Conservation (phyloP, 176 grass and related monocot genomes). For the Paspalum vaginatum region DNA sequence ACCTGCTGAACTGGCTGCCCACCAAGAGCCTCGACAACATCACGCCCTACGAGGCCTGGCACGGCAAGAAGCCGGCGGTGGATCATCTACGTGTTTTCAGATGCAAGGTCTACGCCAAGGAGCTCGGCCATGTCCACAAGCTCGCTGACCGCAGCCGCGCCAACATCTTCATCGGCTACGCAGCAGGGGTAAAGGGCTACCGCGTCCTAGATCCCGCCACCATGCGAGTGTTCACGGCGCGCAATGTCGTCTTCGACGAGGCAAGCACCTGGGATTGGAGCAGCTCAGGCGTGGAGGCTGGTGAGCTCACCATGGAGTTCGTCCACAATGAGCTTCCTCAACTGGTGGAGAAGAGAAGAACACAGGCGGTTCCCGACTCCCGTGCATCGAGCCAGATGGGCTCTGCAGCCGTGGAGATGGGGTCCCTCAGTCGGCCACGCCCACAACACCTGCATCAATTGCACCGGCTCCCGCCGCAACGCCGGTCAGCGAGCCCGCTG, state of each 20-base stretch:
- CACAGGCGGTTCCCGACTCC: no score
- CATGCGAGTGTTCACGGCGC: neutral
- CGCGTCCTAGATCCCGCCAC: neutral
- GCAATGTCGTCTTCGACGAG: neutral
- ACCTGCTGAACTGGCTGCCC: no score
- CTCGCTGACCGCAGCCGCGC: neutral
- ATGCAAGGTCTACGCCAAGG: neutral
- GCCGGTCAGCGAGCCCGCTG: no score
- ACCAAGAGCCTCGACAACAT: no score
- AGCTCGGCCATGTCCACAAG: neutral
- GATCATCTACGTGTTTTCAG: neutral
- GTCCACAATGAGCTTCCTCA: no score
- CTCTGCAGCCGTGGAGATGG: no score
- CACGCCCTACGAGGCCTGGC: no score
- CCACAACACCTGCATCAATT: neutral
- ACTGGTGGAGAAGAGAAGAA: neutral
- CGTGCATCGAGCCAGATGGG: no score
- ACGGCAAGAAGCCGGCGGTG: no score
- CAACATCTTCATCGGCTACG: neutral
- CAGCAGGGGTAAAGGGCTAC: neutral
- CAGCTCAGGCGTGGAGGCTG: accelerated
- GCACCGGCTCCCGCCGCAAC: no score
- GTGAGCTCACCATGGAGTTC: neutral
- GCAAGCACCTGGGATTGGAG: neutral
- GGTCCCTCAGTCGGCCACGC: no score